Evolutionary conservation across 345 rosid species (phyloP).

Genomic region (Eucalyptus lansdowneana): DNA sequence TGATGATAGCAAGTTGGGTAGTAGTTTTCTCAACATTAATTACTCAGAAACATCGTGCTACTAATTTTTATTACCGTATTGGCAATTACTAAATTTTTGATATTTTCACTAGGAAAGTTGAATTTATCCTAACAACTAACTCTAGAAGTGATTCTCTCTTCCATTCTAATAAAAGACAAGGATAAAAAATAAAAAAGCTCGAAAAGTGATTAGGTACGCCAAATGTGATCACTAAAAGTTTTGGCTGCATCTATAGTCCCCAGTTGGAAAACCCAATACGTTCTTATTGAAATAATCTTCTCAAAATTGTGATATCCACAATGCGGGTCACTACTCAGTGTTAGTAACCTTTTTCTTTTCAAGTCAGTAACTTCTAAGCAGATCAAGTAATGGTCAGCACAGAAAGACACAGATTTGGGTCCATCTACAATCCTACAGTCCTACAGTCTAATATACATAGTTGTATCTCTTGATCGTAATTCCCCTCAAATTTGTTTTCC

Average conservation of each 20-base stretch:
- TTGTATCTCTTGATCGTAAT: neutral
- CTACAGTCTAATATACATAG: neutral
- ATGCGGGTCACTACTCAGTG: neutral
- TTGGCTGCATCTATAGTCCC: neutral
- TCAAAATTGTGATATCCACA: neutral
- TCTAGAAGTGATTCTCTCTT: neutral
- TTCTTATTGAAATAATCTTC: neutral
- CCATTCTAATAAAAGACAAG: neutral
- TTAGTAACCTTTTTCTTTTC: neutral
- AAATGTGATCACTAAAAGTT: neutral
- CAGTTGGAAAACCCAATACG: neutral
- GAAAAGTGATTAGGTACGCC: neutral
- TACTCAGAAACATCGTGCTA: neutral
- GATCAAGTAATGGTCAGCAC: neutral
- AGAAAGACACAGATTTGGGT: neutral
- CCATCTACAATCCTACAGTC: neutral
- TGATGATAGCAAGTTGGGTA: neutral
- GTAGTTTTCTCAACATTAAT: neutral
- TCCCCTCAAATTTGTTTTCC: neutral
- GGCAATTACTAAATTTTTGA: neutral
- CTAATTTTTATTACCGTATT: neutral
- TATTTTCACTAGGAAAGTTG: neutral
- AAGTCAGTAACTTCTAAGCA: neutral
- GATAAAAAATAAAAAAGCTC: neutral
- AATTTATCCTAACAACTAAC: neutral